Conservation (phyloP, 2,329 filamentous ascomycete species). For the Ophiostoma perfectum region DNA sequence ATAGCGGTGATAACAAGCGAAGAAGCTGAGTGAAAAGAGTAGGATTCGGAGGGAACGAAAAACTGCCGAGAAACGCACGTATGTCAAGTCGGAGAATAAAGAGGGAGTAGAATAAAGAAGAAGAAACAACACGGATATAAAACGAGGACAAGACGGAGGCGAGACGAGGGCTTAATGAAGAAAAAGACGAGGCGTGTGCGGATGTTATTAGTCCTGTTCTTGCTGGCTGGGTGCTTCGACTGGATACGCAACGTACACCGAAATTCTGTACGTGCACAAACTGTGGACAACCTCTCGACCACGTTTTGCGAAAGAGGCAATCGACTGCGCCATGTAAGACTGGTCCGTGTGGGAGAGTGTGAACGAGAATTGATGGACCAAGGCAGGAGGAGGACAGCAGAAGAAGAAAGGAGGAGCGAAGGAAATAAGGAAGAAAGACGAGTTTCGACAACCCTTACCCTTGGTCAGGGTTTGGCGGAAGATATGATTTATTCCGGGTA, state of each 20-base stretch:
- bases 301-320: conserved; percentile 5
- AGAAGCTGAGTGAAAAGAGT: not conserved
- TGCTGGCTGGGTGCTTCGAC: not conserved
- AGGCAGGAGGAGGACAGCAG: not conserved
- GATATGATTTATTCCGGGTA: not conserved
- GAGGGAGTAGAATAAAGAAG: not conserved
- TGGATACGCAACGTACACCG: not conserved
- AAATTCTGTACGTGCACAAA: no score
- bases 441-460: not conserved
- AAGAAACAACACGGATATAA: not conserved
- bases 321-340: conserved; percentile 10
- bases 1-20: not conserved
- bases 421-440: not conserved
- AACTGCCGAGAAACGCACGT: not conserved
- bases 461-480: not conserved
- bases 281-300: not conserved
- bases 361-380: not conserved
- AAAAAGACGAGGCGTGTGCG: not conserved
- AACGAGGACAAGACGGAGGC: conserved; percentile 6
- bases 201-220: not conserved
- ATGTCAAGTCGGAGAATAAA: not conserved
- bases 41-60: no score
- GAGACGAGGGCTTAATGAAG: not conserved
- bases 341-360: not conserved
- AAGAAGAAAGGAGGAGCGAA: not conserved